Base-by-base conservation (phyloP, 1,284 basidiomycete species). In the Tilletiaria anomala region DNA sequence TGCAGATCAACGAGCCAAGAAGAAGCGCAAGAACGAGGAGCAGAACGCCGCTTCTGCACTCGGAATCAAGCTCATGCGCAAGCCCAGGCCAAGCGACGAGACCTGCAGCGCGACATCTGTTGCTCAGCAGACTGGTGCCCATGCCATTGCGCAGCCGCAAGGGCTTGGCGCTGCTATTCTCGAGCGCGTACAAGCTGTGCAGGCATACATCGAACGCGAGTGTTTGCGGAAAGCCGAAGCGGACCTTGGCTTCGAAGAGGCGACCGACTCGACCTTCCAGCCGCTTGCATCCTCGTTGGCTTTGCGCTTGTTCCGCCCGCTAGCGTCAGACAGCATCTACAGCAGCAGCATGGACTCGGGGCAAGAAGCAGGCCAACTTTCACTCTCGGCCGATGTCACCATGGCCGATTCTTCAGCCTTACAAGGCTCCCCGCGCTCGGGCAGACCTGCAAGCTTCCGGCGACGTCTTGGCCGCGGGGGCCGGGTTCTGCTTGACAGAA, bases 181-280 rank as follows among this genome's bases (percentile, higher is more conserved):
- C 39, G 61, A 64, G 39, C 55, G 61, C 22, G 54, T 62, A 2
- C 48, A 54, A 26, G 51, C 57, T 8, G 56, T 65, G 1, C 61
- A 65, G 39, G 48, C 54, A 5, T 65, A 57, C 39, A 58, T 65
- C 49, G 63, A 65, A 40, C 53, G 57, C 29, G 63, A 65, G 43
- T 56, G 53, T 32, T 20, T 48, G 15, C 45, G 50, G 32, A 60
- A 56, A 37, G 46, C 51, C 32, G 57, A 60, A 26, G 44, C 53
- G 18, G 61, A 64, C 35, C 45, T 58, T 3, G 61, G 61, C 8
- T 56, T 56, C 53, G 63, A 65, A 43, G 63, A 65, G 23, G 51
- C 52, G 14, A 65, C 49, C 41, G 63, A 65, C 35, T 42, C 54
- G 5, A 54, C 57, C n/a, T 62, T 57, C 32, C 61, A 64, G 38